Conservation (phyloP, 257 asterid genomes). For the Solanum lycopersicoides region DNA sequence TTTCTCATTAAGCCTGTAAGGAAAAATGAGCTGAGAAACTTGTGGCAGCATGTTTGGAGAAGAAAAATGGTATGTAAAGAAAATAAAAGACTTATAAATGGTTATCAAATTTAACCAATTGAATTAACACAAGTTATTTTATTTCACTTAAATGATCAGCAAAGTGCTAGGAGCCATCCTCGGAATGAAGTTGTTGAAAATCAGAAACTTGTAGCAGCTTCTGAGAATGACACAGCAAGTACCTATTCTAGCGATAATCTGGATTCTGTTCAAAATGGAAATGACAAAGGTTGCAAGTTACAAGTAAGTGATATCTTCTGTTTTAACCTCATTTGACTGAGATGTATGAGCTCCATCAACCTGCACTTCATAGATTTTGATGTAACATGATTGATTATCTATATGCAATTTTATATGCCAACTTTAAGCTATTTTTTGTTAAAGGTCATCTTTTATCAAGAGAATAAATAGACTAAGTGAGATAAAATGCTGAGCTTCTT, state of each 20-base stretch:
- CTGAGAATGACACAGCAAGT: constrained; percentile 63
- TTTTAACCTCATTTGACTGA: not conserved
- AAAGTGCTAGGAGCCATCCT: constrained; percentile 34
- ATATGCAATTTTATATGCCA: not conserved
- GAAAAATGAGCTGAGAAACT: constrained; percentile 86
- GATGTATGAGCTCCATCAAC: not conserved
- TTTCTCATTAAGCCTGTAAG: constrained; percentile 90
- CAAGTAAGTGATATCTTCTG: constrained; percentile 45
- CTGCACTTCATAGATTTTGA: not conserved
- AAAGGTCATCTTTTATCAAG: not conserved
- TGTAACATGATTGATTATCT: not conserved
- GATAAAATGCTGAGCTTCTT: not conserved
- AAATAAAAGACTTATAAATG: not conserved
- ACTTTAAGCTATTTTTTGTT: not conserved
- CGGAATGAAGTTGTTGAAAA: constrained; percentile 57
- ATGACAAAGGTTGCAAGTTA: constrained; percentile 64
- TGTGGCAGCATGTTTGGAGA: constrained; percentile 99
- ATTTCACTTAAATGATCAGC: constrained; percentile 33
- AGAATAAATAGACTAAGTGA: not conserved
- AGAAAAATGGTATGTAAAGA: constrained; percentile 57
- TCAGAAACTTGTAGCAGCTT: constrained; percentile 58
- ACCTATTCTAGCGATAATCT: constrained; percentile 56
- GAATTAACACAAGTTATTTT: not conserved
- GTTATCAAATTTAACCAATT: not conserved
- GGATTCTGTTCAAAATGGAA: constrained; percentile 41